These are phyloP conservation scores for Rosa multiflora DNA, from an alignment of 306 rosid species.

Conservation along the genomic window DNA sequence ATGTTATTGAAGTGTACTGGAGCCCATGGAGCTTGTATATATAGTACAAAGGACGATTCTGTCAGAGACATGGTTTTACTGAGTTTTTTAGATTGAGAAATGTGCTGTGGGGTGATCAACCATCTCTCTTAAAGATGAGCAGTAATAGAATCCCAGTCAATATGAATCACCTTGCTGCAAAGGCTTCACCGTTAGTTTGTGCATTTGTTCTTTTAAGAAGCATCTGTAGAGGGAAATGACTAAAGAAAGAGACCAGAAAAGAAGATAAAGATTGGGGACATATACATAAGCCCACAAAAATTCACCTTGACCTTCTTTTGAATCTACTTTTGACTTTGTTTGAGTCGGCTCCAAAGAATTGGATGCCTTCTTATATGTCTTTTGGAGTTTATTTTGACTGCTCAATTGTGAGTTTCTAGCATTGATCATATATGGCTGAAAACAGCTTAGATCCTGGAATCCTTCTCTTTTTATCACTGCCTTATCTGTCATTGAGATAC, in stretches of 20 bases:
- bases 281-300: neutral
- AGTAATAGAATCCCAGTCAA: neutral
- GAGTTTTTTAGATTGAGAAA: no score
- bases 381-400: neutral
- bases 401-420: neutral
- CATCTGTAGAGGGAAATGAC: neutral
- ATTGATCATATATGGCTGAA: neutral
- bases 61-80: no score
- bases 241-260: neutral
- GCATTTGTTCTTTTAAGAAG: neutral
- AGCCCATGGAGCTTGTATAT: no score
- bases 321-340: no score
- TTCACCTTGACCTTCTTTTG: neutral
- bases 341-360: neutral
- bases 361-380: neutral
- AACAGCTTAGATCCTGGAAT: neutral
- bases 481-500: neutral
- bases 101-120: no score
- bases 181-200: neutral
- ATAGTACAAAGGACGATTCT: no score
- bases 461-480: neutral
- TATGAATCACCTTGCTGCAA: neutral
- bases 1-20: no score
- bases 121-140: neutral
- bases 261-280: neutral